Evolutionary conservation across 805 yeast genomes (phyloP), one percentile per base, ranked within the genome.

Genomic region (Saccharomycopsis selenospora): DNA sequence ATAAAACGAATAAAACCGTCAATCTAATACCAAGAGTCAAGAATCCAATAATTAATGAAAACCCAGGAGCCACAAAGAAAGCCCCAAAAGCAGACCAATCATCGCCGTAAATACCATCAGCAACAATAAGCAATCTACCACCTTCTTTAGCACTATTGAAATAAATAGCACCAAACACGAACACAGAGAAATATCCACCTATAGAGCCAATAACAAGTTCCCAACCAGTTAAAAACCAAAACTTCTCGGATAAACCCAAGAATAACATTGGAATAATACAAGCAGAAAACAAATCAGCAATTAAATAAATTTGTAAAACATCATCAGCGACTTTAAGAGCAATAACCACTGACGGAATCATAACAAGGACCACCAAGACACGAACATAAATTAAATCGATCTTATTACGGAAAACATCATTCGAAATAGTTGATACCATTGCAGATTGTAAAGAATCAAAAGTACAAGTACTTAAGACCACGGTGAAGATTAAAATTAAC

Each of bases 71-170:
- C 53, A 82, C 85, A 4, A 85, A 91, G 65, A 90, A 90, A 1
- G 96, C 96, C 22, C 95, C 97, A 67, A 90, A 90, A 0, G 95
- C 81, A 58, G 95, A 86, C 96, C 96, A 90, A 61, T 90, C 96
- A 44, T 73, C 76, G 53, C 73, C 69, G 59, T 90, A 90, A 24
- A 90, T 67, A 40, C 97, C 96, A 58, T 84, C 80, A 79, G 82
- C 77, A 46, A 90, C 71, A 50, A 90, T 68, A 46, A 90, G 66
- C 45, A 90, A 71, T 53, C 73, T 73, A 14, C 84, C 96, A 57
- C 96, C 97, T 52, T 80, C 85, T 46, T 66, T 64, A 7, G 95
- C 91, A 59, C 68, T 40, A 29, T 71, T 76, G 61, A 82, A 89
- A 68, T 88, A 90, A 46, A 87, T 72, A 1, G 88, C 71, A 36